phyloP scores from a whole-genome alignment of 139 green algal species.

The Chlorella sorokiniana region DNA sequence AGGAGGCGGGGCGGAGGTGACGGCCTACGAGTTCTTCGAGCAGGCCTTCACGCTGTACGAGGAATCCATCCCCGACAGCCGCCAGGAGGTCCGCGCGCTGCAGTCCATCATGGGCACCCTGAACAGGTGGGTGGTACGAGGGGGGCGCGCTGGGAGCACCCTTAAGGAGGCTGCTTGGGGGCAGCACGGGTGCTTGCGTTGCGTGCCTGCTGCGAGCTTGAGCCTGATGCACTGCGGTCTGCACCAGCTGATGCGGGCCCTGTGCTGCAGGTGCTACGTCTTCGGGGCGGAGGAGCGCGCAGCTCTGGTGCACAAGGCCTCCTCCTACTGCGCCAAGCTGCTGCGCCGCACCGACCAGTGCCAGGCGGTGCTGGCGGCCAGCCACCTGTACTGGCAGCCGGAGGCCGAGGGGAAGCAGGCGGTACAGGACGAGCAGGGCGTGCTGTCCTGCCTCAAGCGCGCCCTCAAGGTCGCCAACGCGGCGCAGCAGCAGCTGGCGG shows the following conservation, averaged over 20 bases:
- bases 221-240: too few relatives aligned
- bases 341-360: constrained; percentile 92
- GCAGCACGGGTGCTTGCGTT: not conserved
- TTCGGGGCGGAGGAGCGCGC: constrained; percentile 81
- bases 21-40: constrained; percentile 95
- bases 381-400: constrained; percentile 88
- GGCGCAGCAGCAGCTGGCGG: constrained; percentile 74
- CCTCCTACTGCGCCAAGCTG: constrained; percentile 83
- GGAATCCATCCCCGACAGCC: constrained; percentile 83
- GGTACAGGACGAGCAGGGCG: constrained; percentile 63
- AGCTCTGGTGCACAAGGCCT: constrained; percentile 81
- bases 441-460: constrained; percentile 80
- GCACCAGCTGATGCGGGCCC: not conserved
- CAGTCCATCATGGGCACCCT: constrained; percentile 86
- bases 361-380: constrained; percentile 73
- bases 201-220: too few relatives aligned
- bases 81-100: constrained; percentile 74
- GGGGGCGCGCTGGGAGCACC: not conserved
- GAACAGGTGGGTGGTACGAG: constrained; percentile 44
- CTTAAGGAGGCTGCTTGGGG: too few relatives aligned
- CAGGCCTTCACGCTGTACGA: constrained; percentile 92
- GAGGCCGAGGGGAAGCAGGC: constrained; percentile 21
- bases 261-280: constrained; percentile 55
- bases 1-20: constrained; percentile 77
- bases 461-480: constrained; percentile 81